Conservation (phyloP, 352 stramenopile species). For the Phytophthora idaei region DNA sequence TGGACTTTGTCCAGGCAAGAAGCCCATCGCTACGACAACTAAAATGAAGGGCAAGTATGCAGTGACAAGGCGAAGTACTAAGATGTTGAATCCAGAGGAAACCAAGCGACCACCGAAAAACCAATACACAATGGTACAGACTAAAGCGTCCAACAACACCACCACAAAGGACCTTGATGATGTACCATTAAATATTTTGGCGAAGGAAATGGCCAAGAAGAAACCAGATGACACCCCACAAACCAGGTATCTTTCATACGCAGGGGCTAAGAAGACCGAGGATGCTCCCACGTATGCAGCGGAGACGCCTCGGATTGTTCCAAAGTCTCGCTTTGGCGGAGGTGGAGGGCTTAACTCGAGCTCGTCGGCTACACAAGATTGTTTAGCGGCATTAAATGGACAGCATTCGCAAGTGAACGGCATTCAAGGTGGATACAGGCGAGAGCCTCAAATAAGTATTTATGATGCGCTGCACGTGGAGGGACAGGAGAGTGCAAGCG, state of each 20-base stretch:
- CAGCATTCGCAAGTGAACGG: constrained; percentile 14
- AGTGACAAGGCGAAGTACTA: constrained; percentile 46
- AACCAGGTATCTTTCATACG: constrained; percentile 58
- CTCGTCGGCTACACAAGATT: constrained; percentile 2
- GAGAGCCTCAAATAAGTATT: constrained; percentile 60
- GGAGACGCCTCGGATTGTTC: constrained; percentile 17
- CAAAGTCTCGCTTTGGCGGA: constrained; percentile 40
- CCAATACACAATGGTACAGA: constrained; percentile 32
- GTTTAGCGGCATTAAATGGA: constrained; percentile 6
- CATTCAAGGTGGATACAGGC: constrained; percentile 34
- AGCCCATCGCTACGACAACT: constrained; percentile 34
- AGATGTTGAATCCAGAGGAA: constrained; percentile 40
- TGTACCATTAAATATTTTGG: constrained; percentile 26
- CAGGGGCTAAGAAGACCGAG: constrained; percentile 34
- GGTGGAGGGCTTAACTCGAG: constrained; percentile 12
- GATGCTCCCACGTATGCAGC: constrained; percentile 20
- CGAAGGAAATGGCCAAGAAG: constrained; percentile 37
- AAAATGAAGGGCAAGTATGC: constrained; percentile 50
- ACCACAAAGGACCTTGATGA: constrained; percentile 24
- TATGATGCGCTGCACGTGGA: constrained; percentile 66
- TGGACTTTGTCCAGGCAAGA: constrained; percentile 42
- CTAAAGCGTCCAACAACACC: constrained; percentile 6
- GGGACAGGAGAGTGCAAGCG: constrained; percentile 35
- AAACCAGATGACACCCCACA: constrained; percentile 21
- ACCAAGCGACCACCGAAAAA: constrained; percentile 18